Evolutionary conservation across 169 alveolate genomes (phyloP).

Genomic region (Perkinsus olseni): DNA sequence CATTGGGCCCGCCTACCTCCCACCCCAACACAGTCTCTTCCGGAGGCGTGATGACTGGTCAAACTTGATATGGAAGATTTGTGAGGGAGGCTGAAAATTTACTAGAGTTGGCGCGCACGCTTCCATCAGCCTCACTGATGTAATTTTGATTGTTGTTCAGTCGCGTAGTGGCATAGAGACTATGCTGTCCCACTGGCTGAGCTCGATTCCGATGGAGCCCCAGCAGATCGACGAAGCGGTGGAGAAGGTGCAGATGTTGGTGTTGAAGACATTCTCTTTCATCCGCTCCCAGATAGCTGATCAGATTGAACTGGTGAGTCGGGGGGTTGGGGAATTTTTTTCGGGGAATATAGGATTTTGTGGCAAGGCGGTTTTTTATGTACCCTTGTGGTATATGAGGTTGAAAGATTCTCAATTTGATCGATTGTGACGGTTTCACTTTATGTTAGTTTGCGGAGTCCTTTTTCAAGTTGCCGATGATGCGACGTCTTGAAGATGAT

Average conservation of each 20-base stretch:
- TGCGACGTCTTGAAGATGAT: conserved; percentile 34
- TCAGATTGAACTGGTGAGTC: conserved; percentile 6
- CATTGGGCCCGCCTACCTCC: background rate
- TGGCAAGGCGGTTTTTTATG: background rate
- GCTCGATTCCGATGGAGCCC: conserved; percentile 27
- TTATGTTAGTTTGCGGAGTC: conserved; percentile 28
- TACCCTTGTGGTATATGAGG: background rate
- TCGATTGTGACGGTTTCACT: background rate
- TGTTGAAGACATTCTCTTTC: conserved; percentile 24
- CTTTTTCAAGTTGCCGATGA: conserved; percentile 40
- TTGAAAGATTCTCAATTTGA: too few relatives aligned
- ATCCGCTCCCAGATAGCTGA: conserved; percentile 32
- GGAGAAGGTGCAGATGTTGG: conserved; percentile 12
- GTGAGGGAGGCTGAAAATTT: too few relatives aligned
- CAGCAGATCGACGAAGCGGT: conserved; percentile 14
- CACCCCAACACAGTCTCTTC: too few relatives aligned
- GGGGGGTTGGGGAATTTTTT: background rate
- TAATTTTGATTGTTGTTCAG: background rate
- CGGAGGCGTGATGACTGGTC: too few relatives aligned
- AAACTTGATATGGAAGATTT: too few relatives aligned
- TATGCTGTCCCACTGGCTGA: background rate
- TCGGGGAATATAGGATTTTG: background rate
- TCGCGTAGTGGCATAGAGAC: conserved; percentile 29
- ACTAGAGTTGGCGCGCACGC: too few relatives aligned
- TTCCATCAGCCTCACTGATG: background rate